phyloP scores from a whole-genome alignment of 108 stramenopile genomes.

The Pseudonitzschia multiseries region DNA sequence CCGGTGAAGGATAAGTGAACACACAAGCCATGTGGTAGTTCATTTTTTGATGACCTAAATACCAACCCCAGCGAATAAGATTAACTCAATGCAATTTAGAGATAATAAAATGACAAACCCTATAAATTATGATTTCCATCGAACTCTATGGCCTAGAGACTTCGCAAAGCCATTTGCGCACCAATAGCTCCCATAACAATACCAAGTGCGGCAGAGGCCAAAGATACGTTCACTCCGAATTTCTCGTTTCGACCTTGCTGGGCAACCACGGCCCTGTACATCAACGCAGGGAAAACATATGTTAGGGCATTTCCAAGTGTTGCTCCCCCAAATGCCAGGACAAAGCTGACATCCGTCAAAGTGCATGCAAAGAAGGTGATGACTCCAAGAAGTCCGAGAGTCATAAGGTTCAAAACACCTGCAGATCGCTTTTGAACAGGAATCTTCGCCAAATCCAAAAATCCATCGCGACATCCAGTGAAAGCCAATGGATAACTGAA shows the following conservation, averaged over 20 bases:
- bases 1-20: too few species aligned
- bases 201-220: constrained; percentile 67
- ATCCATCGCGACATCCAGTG: constrained; percentile 85
- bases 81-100: background rate
- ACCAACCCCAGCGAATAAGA: too few species aligned
- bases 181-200: constrained; percentile 81
- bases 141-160: background rate
- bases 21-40: too few species aligned
- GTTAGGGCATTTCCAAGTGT: constrained; percentile 90
- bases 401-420: constrained; percentile 55
- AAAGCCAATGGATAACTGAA: constrained; percentile 71
- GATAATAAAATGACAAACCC: background rate
- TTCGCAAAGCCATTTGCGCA: constrained; percentile 58
- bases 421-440: constrained; percentile 55
- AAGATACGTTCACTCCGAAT: constrained; percentile 58
- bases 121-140: background rate
- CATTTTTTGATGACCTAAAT: too few species aligned
- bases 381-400: constrained; percentile 53
- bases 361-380: constrained; percentile 68
- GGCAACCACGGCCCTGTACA: constrained; percentile 68
- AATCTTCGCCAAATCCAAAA: constrained; percentile 70
- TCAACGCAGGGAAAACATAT: constrained; percentile 87
- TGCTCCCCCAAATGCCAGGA: constrained; percentile 93
- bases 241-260: constrained; percentile 58
- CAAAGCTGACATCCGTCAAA: constrained; percentile 83